phyloP scores from a whole-genome alignment of 495 filamentous ascomycete species.

The Penicillium psychrofluorescens region DNA sequence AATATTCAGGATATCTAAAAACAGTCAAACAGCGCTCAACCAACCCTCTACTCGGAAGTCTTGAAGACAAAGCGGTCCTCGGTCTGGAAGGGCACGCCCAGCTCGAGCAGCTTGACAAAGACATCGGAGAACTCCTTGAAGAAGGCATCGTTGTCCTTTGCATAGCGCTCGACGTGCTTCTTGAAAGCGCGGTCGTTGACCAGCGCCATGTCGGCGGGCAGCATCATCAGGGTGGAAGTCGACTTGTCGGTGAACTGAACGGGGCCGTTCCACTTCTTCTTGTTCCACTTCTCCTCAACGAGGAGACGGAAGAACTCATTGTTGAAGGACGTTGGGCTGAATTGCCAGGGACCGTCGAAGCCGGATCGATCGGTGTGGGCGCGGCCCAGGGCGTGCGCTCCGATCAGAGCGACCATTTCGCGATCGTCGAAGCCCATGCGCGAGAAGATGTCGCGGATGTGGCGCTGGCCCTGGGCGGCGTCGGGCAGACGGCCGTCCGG shows the following conservation, averaged over 20 bases:
- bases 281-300: conserved; percentile 84
- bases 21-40: conserved; percentile 1
- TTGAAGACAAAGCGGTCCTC: conserved; percentile 71
- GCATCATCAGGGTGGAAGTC: conserved; percentile 91
- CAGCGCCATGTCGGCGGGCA: conserved; percentile 84
- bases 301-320: conserved; percentile 93
- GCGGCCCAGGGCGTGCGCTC: conserved; percentile 88
- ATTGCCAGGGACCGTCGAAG: conserved; percentile 91
- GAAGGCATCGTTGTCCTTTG: conserved; percentile 84
- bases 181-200: conserved; percentile 85
- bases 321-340: conserved; percentile 86
- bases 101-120: conserved; percentile 78
- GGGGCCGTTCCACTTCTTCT: conserved; percentile 91
- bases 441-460: conserved; percentile 88
- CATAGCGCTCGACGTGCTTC: conserved; percentile 80
- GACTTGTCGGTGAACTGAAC: conserved; percentile 76
- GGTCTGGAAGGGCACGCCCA: conserved; percentile 84
- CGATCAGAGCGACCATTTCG: conserved; percentile 86
- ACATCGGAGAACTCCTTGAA: conserved; percentile 87
- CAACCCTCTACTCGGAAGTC: conserved; percentile 39
- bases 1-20: conserved; percentile 1
- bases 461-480: conserved; percentile 67
- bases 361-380: conserved; percentile 87
- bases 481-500: conserved; percentile 96
- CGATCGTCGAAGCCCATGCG: conserved; percentile 98